Conservation (phyloP, 2,329 filamentous ascomycete species). For the Aspergillus alliaceus region DNA sequence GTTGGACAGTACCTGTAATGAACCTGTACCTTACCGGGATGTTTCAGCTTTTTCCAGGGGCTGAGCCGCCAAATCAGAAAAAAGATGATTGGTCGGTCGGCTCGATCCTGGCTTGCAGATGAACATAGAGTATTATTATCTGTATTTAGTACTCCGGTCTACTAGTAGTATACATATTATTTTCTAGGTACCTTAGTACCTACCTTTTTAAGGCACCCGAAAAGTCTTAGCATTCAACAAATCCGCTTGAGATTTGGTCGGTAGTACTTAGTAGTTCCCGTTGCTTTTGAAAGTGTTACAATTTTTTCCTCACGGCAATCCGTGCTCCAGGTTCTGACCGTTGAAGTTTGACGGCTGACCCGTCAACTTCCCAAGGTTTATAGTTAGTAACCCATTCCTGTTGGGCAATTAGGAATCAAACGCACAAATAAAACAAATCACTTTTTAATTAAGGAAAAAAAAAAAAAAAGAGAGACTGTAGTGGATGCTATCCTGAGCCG, state of each 20-base stretch:
- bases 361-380: slow-evolving; percentile 7
- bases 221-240: slow-evolving; percentile 5
- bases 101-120: slow-evolving; percentile 16
- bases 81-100: not conserved
- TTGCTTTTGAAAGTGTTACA: not conserved
- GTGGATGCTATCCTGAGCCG: not conserved
- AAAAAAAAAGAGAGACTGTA: not conserved
- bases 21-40: slow-evolving; percentile 3
- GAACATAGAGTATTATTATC: slow-evolving; percentile 10
- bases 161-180: not conserved
- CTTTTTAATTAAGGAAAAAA: no score
- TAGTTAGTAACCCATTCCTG: not conserved
- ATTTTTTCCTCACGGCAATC: no score
- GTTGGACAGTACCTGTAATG: not conserved
- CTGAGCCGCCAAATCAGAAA: not conserved
- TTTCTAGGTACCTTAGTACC: not conserved
- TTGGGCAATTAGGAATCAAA: not conserved
- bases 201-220: not conserved
- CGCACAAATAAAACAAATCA: not conserved
- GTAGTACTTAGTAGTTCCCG: not conserved
- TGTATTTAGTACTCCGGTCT: no score
- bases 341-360: slow-evolving; percentile 8
- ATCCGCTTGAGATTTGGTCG: not conserved
- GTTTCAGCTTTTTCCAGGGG: slow-evolving; percentile 2
- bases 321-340: slow-evolving; percentile 7